A percentile compares a stretch with the other conserved stretches of the same genome.
Evolutionary conservation across 148 eudicot species (phyloP).

Genomic region (Suaeda aralocaspica): DNA sequence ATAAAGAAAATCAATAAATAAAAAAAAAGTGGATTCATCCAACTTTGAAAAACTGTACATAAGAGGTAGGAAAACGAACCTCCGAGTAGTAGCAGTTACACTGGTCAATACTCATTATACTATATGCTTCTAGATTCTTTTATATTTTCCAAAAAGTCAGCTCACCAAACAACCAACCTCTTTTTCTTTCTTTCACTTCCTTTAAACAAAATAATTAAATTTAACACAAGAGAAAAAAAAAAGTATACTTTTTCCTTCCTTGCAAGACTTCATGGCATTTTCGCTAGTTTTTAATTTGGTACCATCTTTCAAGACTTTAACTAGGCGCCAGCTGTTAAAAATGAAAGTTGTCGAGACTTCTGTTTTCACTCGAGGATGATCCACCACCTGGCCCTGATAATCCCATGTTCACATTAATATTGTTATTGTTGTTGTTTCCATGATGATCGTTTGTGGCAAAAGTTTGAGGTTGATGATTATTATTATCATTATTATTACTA

Average conservation of each 20-base stretch:
- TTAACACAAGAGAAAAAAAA: not conserved
- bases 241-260: not conserved
- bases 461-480: too few relatives aligned
- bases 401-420: constrained; percentile 9
- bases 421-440: not conserved
- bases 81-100: constrained; percentile 7
- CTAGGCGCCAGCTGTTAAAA: constrained; percentile 9
- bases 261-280: too few relatives aligned
- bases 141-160: constrained; percentile 19
- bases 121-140: not conserved
- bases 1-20: not conserved
- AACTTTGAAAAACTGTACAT: constrained; percentile 12
- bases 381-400: constrained; percentile 15
- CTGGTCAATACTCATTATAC: constrained; percentile 1
- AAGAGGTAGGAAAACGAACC: not conserved
- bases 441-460: not conserved
- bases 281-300: too few relatives aligned
- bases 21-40: not conserved
- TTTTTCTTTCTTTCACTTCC: not conserved
- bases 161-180: constrained; percentile 19
- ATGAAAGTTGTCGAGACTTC: constrained; percentile 20
- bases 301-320: too few relatives aligned
- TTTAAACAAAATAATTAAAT: too few relatives aligned
- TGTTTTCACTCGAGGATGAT: constrained; percentile 26
- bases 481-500: too few relatives aligned